Evolutionary conservation across 768 basidiomycete species (phyloP).

Genomic region (Trametes gibbosa): DNA sequence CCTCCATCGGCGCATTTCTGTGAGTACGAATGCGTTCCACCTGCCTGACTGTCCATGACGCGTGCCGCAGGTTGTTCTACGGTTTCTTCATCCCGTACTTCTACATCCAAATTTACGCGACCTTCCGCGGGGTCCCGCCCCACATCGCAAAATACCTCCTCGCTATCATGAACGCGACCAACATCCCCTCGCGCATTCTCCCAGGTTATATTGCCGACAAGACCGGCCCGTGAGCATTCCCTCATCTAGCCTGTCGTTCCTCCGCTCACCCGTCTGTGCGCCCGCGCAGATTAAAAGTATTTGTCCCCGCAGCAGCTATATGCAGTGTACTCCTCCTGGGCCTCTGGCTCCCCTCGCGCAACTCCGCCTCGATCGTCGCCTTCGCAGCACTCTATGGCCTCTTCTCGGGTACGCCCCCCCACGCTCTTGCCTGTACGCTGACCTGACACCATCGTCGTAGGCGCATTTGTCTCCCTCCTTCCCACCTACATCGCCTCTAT

Average conservation of each 20-base stretch:
- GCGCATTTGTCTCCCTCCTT: constrained; percentile 29
- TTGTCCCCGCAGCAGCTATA: constrained; percentile 27
- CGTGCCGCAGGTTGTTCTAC: constrained; percentile 26
- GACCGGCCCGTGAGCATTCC: constrained; percentile 25
- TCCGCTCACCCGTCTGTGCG: too few species aligned
- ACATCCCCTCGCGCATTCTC: constrained; percentile 29
- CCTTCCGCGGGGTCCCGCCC: constrained; percentile 24
- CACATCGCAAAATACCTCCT: constrained; percentile 28
- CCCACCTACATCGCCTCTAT: constrained; percentile 33
- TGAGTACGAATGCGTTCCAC: constrained; percentile 8
- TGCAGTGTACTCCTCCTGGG: constrained; percentile 27
- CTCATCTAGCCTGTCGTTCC: background rate
- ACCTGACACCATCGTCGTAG: constrained; percentile 7
- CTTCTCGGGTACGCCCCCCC: constrained; percentile 27
- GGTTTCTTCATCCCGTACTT: constrained; percentile 34
- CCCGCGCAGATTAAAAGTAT: constrained; percentile 26
- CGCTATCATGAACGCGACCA: constrained; percentile 32
- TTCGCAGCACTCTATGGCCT: constrained; percentile 33
- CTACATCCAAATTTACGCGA: constrained; percentile 34
- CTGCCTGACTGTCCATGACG: background rate
- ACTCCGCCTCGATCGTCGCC: constrained; percentile 25
- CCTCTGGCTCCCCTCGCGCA: constrained; percentile 31
- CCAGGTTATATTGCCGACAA: constrained; percentile 32
- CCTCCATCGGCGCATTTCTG: constrained; percentile 23
- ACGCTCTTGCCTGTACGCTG: too few species aligned